A percentile compares a stretch with the other conserved stretches of the same genome.
These are phyloP conservation scores for Psophocarpus tetragonolobus DNA, from an alignment of 306 rosid species.

Conservation along the genomic window DNA sequence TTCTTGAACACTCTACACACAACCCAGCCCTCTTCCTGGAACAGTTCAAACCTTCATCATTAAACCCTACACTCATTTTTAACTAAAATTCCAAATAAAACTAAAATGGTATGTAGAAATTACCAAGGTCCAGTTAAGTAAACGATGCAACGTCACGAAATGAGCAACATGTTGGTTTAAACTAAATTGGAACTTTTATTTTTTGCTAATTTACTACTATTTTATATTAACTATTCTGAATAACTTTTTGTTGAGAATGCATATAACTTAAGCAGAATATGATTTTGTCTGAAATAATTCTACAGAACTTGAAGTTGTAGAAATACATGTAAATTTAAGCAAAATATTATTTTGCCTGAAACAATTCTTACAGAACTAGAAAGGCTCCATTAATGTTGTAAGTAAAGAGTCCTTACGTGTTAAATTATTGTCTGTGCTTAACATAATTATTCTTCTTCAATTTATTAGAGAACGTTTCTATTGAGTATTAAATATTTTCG, in stretches of 20 bases:
- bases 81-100: background rate
- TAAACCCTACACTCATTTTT: background rate
- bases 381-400: background rate
- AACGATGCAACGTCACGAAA: background rate
- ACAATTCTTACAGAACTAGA: background rate
- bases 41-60: background rate
- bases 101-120: background rate
- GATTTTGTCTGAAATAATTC: background rate
- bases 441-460: background rate
- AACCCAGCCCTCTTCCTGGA: constrained; percentile 87
- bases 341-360: background rate
- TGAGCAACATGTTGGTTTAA: background rate
- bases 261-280: background rate
- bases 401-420: background rate
- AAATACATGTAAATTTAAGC: background rate
- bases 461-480: background rate
- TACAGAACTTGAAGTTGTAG: background rate
- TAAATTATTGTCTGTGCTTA: background rate
- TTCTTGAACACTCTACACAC: constrained; percentile 91
- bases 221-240: background rate
- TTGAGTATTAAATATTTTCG: background rate
- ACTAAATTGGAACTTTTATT: background rate
- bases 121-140: background rate
- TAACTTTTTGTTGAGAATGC: background rate
- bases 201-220: background rate